Evolutionary conservation across 768 basidiomycete genomes (phyloP).

Genomic region (Boletus barrowsii): DNA sequence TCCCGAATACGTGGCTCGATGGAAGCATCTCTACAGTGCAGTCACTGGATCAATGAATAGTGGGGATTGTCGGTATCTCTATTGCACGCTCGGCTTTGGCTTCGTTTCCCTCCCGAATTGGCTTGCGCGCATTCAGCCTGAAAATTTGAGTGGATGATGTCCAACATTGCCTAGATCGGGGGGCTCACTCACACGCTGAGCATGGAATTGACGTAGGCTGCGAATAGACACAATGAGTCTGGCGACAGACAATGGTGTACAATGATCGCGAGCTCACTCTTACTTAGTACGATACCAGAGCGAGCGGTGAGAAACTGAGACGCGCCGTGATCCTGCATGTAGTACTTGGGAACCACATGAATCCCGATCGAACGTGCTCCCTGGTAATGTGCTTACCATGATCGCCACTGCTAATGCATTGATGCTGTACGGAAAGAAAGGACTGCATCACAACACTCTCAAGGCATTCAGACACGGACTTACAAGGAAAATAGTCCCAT

Average conservation of each 20-base stretch:
- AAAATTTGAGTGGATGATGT: neutral
- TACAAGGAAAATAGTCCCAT: no score
- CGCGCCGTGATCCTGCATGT: neutral
- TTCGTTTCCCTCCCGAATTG: constrained; percentile 16
- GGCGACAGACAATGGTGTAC: neutral
- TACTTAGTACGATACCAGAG: constrained; percentile 13
- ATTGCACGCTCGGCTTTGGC: neutral
- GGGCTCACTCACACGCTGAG: constrained; percentile 19
- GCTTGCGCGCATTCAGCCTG: constrained; percentile 17
- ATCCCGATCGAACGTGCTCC: neutral
- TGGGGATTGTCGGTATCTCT: constrained; percentile 21
- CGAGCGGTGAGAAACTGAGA: constrained; percentile 5
- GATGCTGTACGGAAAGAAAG: neutral
- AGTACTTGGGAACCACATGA: constrained; percentile 14
- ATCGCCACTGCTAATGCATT: constrained; percentile 6
- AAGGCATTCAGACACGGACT: no score
- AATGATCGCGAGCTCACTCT: constrained; percentile 11
- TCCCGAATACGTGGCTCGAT: no score
- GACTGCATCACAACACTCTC: neutral
- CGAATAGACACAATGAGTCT: neutral
- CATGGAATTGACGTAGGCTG: constrained; percentile 26
- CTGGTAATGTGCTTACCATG: constrained; percentile 6
- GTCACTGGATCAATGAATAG: constrained; percentile 3
- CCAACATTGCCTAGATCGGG: neutral
- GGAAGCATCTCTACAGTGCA: no score